Evolutionary conservation across 192 early-diverging fungal species (phyloP), one percentile per base, ranked within the genome.

Genomic region (Dispira parvispora): DNA sequence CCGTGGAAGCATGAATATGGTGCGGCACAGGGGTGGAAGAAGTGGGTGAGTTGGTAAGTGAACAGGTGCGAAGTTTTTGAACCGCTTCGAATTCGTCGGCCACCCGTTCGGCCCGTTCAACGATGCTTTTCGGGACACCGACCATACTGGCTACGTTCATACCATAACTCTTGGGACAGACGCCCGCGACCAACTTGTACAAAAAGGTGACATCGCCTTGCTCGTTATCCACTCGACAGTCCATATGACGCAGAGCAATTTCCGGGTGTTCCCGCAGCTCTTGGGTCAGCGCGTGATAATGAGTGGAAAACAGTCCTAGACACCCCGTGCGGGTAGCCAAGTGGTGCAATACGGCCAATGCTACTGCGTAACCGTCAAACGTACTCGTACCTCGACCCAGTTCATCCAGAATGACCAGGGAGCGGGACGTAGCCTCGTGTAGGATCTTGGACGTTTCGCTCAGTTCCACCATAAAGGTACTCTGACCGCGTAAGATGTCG

Each of bases 141-240:
- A 94, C 96, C 89, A 98, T 96, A n/a, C 75, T 77, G 5, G 96
- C 96, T 0, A 97, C 93, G 63, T 97, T 98, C 93, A 98, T 96
- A 53, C 96, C 96, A 67, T 92, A 94, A 25, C 89, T 92, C 72
- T 91, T 91, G 46, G 88, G 87, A 64, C 89, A 95, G 3, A 85
- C 84, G 13, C 96, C 96, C 21, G 73, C 63, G 11, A 80, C 76
- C 43, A 99, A 68, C 58, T 91, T 91, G 71, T 99, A 99, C 61
- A 99, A 68, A 72, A 99, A 99, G 0, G 89, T 91, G 18, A 99
- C 88, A n/a, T 89, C 79, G 44, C 82, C 81, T 67, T 84, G 80
- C 0, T 84, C 82, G 58, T 91, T 85, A 55, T 96, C 84, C 21
- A 88, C 80, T 8, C 82, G 72, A 65, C 85, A 90, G 0, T 80